Percentiles rank a stretch among this genome's conserved stretches.
phyloP scores from a whole-genome alignment of 768 basidiomycete species.

The Tulasnella sp. region DNA sequence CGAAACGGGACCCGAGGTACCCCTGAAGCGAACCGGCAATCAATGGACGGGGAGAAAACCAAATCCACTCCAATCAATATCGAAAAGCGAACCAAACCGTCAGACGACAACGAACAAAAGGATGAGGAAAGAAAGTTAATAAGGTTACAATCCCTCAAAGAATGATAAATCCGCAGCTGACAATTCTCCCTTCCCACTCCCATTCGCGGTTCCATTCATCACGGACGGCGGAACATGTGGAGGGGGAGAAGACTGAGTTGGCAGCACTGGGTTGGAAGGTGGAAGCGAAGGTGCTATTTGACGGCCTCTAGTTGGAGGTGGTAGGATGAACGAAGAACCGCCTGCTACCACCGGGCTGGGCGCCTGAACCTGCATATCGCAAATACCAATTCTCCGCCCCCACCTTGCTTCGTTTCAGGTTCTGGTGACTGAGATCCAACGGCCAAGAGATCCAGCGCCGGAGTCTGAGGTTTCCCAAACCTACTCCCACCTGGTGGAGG shows the following conservation, averaged over 20 bases:
- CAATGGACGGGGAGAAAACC: not conserved
- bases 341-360: not conserved
- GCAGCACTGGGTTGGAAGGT: not conserved
- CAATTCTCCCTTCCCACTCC: not conserved
- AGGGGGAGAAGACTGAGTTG: not conserved
- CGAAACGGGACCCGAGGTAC: not conserved
- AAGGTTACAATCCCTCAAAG: constrained; percentile 29
- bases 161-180: constrained; percentile 24
- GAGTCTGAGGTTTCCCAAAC: not conserved
- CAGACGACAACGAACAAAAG: not conserved
- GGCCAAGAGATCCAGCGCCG: not conserved
- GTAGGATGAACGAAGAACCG: not conserved
- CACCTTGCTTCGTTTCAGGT: not conserved
- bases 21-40: not conserved
- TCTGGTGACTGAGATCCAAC: not conserved
- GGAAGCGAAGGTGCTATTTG: not conserved
- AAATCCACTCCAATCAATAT: not conserved
- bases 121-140: not conserved
- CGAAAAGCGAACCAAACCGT: not conserved
- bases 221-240: too few species aligned
- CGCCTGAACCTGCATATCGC: not conserved
- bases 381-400: not conserved
- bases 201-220: not conserved
- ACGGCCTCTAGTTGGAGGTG: not conserved
- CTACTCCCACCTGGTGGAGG: constrained; percentile 16